These are phyloP conservation scores for Boletus sensibilis DNA, from an alignment of 768 basidiomycete genomes.

Conservation along the genomic window DNA sequence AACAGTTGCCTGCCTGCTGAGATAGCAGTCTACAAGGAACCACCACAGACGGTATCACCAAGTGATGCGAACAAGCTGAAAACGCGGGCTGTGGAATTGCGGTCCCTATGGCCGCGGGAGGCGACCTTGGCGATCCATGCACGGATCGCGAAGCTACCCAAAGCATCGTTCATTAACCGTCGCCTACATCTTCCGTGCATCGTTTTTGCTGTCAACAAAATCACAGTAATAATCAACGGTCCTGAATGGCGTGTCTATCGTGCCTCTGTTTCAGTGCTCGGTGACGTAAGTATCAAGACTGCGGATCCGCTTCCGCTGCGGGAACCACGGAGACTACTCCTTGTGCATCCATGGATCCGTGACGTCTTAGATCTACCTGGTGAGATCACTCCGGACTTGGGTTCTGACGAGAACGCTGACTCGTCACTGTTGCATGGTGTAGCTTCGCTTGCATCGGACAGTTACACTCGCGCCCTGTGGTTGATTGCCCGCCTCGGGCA, in stretches of 20 bases:
- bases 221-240: not conserved
- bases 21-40: too few relatives aligned
- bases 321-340: not conserved
- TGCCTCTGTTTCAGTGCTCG: not conserved
- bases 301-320: not conserved
- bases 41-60: not conserved
- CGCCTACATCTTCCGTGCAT: constrained; percentile 4
- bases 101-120: not conserved
- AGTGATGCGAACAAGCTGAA: not conserved
- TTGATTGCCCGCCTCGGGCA: constrained; percentile 5
- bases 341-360: constrained; percentile 4
- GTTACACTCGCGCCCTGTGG: not conserved
- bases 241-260: too few relatives aligned
- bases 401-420: not conserved
- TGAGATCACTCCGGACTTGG: not conserved
- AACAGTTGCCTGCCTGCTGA: constrained; percentile 6
- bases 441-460: not conserved
- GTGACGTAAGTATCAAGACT: not conserved
- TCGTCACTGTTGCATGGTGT: not conserved
- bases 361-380: not conserved
- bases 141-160: too few relatives aligned
- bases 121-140: too few relatives aligned
- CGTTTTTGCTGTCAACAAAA: not conserved
- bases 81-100: not conserved
- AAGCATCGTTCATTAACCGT: too few relatives aligned